phyloP scores from a whole-genome alignment of 495 filamentous ascomycete species.

The Cetradonia linearis region DNA sequence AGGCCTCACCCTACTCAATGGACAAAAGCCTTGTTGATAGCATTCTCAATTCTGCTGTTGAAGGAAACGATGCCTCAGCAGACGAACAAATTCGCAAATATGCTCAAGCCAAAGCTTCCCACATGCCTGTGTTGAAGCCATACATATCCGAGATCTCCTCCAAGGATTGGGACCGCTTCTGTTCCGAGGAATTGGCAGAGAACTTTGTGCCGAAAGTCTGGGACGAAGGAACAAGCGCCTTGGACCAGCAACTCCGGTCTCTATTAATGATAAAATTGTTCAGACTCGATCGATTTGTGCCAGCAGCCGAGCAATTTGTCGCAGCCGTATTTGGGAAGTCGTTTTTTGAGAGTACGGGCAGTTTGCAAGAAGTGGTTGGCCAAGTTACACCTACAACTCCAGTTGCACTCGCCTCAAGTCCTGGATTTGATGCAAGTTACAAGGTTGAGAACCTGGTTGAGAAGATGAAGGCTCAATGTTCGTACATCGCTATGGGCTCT shows the following conservation, averaged over 20 bases:
- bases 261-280: constrained; percentile 87
- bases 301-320: constrained; percentile 80
- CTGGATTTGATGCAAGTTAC: constrained; percentile 96
- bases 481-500: constrained; percentile 98
- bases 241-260: constrained; percentile 72
- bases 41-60: constrained; percentile 68
- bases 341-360: constrained; percentile 68
- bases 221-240: constrained; percentile 50
- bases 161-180: constrained; percentile 67
- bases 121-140: constrained; percentile 64
- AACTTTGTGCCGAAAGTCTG: constrained; percentile 70
- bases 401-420: constrained; percentile 83
- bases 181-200: constrained; percentile 79
- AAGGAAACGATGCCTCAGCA: constrained; percentile 70
- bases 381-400: constrained; percentile 78
- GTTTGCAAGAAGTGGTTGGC: constrained; percentile 72
- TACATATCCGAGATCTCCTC: constrained; percentile 50
- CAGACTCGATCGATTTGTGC: constrained; percentile 90
- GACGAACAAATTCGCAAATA: constrained; percentile 53
- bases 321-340: constrained; percentile 79
- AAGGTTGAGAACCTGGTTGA: constrained; percentile 95
- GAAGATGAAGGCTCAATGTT: constrained; percentile 66
- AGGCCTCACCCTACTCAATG: constrained; percentile 89
- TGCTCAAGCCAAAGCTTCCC: constrained; percentile 55
- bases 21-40: constrained; percentile 77